phyloP scores from a whole-genome alignment of 129 eudicot genomes.

The Deinandra increscens region DNA sequence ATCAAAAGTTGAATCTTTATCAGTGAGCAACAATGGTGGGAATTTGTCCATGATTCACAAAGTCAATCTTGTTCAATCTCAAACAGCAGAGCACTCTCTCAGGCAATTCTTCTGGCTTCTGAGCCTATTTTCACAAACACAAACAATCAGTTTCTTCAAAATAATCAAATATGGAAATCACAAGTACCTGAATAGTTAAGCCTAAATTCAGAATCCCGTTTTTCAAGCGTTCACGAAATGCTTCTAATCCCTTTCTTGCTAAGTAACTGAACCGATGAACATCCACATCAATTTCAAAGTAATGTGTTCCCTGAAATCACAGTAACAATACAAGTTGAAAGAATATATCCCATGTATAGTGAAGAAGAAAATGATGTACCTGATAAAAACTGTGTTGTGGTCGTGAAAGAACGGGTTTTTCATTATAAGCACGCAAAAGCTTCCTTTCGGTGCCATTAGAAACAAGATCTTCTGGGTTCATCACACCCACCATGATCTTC shows the following conservation, averaged over 20 bases:
- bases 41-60: conserved; percentile 64
- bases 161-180: not conserved
- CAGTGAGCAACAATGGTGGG: conserved; percentile 44
- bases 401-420: conserved; percentile 86
- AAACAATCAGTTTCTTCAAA: not conserved
- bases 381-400: conserved; percentile 87
- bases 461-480: conserved; percentile 73
- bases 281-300: conserved; percentile 73
- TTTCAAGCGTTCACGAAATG: conserved; percentile 55
- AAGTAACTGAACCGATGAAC: conserved; percentile 75
- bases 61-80: conserved; percentile 67
- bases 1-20: conserved; percentile 16
- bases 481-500: conserved; percentile 77
- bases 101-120: conserved; percentile 70
- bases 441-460: conserved; percentile 67
- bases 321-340: not conserved
- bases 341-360: not conserved
- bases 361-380: conserved; percentile 32
- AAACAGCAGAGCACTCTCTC: conserved; percentile 79
- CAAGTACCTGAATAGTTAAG: conserved; percentile 58
- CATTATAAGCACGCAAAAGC: conserved; percentile 71
- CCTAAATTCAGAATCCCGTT: conserved; percentile 64
- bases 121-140: conserved; percentile 46
- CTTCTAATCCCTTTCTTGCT: conserved; percentile 68
- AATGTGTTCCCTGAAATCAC: conserved; percentile 50